These are phyloP conservation scores for Blastomyces silverae DNA, from an alignment of 2,329 filamentous ascomycete genomes.

Conservation along the genomic window DNA sequence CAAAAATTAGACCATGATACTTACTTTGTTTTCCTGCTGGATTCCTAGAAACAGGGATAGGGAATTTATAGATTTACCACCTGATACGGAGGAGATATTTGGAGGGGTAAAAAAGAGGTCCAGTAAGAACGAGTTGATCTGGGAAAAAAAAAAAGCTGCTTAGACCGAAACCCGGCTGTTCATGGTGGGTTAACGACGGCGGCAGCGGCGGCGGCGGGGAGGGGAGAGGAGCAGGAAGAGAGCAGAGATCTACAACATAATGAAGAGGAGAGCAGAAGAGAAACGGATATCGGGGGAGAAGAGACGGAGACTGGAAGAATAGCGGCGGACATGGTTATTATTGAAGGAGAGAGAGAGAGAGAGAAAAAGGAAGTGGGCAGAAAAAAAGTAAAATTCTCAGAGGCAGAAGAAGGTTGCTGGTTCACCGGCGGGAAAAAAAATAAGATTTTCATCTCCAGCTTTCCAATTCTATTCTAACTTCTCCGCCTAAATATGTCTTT, in stretches of 20 bases:
- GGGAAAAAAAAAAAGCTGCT: too few species aligned
- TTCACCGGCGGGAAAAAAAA: neutral
- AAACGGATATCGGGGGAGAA: neutral
- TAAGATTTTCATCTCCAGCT: too few species aligned
- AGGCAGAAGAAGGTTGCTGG: neutral
- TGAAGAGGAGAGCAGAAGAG: neutral
- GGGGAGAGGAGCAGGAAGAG: too few species aligned
- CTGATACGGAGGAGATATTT: neutral
- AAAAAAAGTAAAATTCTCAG: too few species aligned
- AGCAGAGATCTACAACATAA: neutral
- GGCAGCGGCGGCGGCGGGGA: neutral
- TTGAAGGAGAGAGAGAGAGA: neutral
- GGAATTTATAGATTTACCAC: neutral
- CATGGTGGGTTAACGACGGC: constrained; percentile 1
- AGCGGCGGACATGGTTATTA: constrained; percentile 6
- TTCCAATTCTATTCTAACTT: too few species aligned
- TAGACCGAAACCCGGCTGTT: constrained; percentile 5
- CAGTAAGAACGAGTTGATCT: neutral
- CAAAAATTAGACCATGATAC: neutral
- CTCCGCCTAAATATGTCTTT: too few species aligned
- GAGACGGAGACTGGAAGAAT: neutral
- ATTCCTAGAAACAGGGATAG: neutral
- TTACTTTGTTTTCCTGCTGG: neutral
- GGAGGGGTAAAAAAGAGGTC: neutral
- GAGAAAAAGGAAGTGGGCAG: neutral